Base-by-base conservation (phyloP, 129 eudicot species). In the Pittosporum tobira region DNA sequence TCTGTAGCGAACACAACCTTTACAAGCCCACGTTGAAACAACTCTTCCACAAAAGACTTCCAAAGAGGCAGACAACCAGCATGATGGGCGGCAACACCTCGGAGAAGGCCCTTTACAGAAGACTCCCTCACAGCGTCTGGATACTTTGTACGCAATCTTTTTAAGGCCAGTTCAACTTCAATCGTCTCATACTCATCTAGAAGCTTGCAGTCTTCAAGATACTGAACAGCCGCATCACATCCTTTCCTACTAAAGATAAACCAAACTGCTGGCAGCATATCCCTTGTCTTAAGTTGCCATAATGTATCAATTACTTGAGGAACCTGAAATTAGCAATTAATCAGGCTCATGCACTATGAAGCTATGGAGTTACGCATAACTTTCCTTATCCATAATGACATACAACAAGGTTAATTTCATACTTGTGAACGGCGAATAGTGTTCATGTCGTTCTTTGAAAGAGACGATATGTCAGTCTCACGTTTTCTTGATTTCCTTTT, bases 221-320 rank as follows among this genome's bases (percentile, higher is more conserved):
- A 91, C 59, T 91, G 90, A 50, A 86, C 94, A 63, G 99, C 94
- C 24, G 81, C 95, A 67, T 91, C 99, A 68, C 99, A 91, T 31
- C 99, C 99, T 91, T 91, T 91, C 65, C 99, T 76, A 81, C 99
- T 91, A 58, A 91, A 91, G 62, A 91, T 91, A 61, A 91, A 91
- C 99, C 99, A 91, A 63, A 91, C 80, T 66, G 94, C 96, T 2
- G 99, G 99, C 26, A 91, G 81, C 99, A 91, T 87, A 64, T 87
- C 94, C 68, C 78, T 74, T 66, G 77, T 62, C 52, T 83, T 73
- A 9, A 91, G 90, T 20, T 91, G 96, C 77, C 79, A 79, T 63
- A 87, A 45, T 67, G 99, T 83, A 67, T 91, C 96, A 51, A 75
- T 73, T 44, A 91, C 85, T 87, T 91, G 99, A 25, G 99, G 99